Percentiles rank a stretch among this genome's conserved stretches.
Evolutionary conservation across 2,329 filamentous ascomycete genomes (phyloP).

Genomic region (Rasamsonia emersonii): DNA sequence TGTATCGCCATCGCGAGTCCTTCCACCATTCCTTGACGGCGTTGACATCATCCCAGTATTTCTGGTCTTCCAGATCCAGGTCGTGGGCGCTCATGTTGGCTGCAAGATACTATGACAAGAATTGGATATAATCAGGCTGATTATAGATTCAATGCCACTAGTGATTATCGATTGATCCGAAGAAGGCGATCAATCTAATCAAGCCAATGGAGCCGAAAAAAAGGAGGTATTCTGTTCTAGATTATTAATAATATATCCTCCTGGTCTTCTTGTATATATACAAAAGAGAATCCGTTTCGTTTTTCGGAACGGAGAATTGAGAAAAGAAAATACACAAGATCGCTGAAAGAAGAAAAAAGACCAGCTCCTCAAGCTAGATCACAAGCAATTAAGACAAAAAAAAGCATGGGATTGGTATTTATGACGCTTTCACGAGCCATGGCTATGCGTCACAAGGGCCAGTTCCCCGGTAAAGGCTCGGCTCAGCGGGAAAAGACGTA

Average conservation of each 20-base stretch:
- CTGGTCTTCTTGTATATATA: too few species aligned
- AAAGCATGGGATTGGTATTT: constrained; percentile 18
- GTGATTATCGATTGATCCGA: too few species aligned
- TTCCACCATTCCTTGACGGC: constrained; percentile 92
- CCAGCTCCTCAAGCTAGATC: too few species aligned
- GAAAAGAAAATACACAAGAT: constrained; percentile 1
- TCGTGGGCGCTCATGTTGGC: constrained; percentile 7
- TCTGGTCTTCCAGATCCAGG: constrained; percentile 58
- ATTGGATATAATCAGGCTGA: too few species aligned
- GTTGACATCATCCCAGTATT: constrained; percentile 74
- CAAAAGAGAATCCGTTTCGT: too few species aligned
- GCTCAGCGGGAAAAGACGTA: constrained; percentile 27
- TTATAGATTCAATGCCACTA: too few species aligned
- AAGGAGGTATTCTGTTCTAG: too few species aligned
- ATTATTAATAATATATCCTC: too few species aligned
- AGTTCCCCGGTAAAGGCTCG: constrained; percentile 31
- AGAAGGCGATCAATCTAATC: too few species aligned
- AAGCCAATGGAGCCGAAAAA: constrained; percentile 1
- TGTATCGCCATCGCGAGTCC: constrained; percentile 84
- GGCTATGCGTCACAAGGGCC: constrained; percentile 18
- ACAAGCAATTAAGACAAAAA: constrained; percentile 6
- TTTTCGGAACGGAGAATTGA: not conserved
- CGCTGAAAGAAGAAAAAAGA: constrained; percentile 6
- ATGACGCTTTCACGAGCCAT: constrained; percentile 21
- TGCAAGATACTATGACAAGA: constrained; percentile 1